Conservation (phyloP, 768 basidiomycete genomes). For the Termitomyces sp. region DNA sequence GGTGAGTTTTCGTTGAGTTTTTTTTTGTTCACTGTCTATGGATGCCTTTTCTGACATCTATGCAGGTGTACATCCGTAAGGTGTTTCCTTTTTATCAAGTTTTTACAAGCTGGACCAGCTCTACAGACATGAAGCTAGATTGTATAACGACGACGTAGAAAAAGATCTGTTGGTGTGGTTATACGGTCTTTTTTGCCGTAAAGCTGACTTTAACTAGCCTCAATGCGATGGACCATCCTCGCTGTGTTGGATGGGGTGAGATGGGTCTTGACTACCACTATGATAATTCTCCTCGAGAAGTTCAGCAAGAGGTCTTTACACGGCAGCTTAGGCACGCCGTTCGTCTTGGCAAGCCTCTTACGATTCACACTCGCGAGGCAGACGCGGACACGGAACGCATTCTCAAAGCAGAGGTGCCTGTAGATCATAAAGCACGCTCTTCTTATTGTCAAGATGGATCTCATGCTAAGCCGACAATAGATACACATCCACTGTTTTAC, state of each 20-base stretch:
- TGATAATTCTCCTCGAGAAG: slow-evolving; percentile 63
- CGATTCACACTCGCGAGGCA: slow-evolving; percentile 84
- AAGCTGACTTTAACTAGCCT: slow-evolving; percentile 33
- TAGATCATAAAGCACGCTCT: slow-evolving; percentile 51
- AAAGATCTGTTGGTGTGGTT: slow-evolving; percentile 48
- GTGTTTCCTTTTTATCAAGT: neutral
- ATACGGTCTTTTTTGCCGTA: neutral
- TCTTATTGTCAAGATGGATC: neutral
- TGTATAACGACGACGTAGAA: slow-evolving; percentile 66
- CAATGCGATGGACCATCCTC: slow-evolving; percentile 72
- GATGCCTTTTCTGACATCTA: neutral
- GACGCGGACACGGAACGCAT: slow-evolving; percentile 79
- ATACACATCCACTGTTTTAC: slow-evolving; percentile 90
- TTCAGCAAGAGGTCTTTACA: slow-evolving; percentile 61
- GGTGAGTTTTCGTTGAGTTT: slow-evolving; percentile 42
- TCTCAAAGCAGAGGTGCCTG: slow-evolving; percentile 69
- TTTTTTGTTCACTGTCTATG: neutral
- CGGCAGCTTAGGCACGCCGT: slow-evolving; percentile 70
- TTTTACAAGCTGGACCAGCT: neutral
- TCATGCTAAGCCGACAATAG: slow-evolving; percentile 23
- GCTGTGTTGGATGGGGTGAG: slow-evolving; percentile 86
- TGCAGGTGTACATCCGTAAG: slow-evolving; percentile 71
- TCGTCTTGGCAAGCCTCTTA: slow-evolving; percentile 65
- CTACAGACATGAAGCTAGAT: slow-evolving; percentile 62
- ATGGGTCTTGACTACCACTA: slow-evolving; percentile 88